A percentile compares a stretch with the other conserved stretches of the same genome.
phyloP scores from a whole-genome alignment of 345 rosid genomes.

The Jatropha curcas region DNA sequence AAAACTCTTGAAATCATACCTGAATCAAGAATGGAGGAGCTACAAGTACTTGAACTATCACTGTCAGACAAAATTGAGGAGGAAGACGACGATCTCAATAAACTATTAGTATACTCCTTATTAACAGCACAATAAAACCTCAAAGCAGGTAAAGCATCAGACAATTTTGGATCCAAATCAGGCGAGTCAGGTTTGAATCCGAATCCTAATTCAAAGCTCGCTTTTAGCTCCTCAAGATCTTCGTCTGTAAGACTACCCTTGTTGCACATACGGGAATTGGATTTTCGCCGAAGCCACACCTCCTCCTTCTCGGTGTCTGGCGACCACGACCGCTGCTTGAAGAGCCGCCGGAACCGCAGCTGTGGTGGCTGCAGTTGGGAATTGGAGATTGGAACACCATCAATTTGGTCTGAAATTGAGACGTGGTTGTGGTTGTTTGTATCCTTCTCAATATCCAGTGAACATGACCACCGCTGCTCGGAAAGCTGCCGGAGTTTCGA shows the following conservation, averaged over 20 bases:
- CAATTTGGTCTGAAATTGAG: rapidly evolving
- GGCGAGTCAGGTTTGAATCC: conserved; percentile 69
- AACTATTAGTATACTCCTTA: conserved; percentile 47
- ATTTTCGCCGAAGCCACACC: conserved; percentile 65
- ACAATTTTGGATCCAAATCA: conserved; percentile 61
- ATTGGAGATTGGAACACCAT: neutral
- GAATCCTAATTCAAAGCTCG: conserved; percentile 81
- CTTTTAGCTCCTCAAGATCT: conserved; percentile 81
- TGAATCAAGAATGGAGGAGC: conserved; percentile 52
- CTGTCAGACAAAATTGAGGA: conserved; percentile 55
- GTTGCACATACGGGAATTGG: conserved; percentile 26
- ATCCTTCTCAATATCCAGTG: conserved; percentile 73
- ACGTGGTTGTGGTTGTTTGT: no score
- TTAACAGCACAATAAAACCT: conserved; percentile 73
- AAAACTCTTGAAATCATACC: conserved; percentile 29
- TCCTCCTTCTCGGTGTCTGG: conserved; percentile 73
- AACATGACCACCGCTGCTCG: conserved; percentile 77
- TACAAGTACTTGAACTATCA: conserved; percentile 35
- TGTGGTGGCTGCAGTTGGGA: conserved; percentile 15
- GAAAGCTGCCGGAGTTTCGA: conserved; percentile 28
- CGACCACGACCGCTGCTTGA: conserved; percentile 76
- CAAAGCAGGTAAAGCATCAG: conserved; percentile 72
- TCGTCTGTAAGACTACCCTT: conserved; percentile 77
- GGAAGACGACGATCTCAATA: conserved; percentile 60
- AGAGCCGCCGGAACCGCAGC: conserved; percentile 28